Percentiles rank a stretch among this genome's conserved stretches.
These are phyloP conservation scores for Auricularia sp. DNA, from an alignment of 768 basidiomycete species.

Conservation along the genomic window DNA sequence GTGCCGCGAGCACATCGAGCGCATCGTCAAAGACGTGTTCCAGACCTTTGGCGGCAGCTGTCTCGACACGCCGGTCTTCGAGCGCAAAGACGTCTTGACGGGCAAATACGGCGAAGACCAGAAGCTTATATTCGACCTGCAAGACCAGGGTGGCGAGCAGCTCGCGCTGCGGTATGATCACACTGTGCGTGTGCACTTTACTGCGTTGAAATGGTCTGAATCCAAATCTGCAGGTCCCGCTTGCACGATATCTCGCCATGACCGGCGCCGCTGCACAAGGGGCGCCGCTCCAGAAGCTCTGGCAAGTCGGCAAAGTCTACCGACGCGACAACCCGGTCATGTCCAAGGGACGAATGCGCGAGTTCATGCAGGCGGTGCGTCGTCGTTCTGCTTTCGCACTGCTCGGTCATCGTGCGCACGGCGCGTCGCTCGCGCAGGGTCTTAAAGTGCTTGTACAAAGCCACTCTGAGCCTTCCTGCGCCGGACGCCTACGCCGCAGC, in stretches of 20 bases:
- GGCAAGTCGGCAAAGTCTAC: slow-evolving; percentile 99
- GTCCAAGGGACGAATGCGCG: slow-evolving; percentile 96
- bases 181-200: slow-evolving; percentile 41
- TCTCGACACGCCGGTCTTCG: slow-evolving; percentile 97
- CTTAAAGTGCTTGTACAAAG: too few species aligned
- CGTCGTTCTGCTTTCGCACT: not conserved
- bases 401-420: too few species aligned
- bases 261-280: slow-evolving; percentile 56
- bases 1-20: slow-evolving; percentile 83
- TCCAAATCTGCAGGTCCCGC: slow-evolving; percentile 45
- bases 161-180: slow-evolving; percentile 92
- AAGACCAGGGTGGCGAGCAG: slow-evolving; percentile 96
- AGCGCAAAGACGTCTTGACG: slow-evolving; percentile 89
- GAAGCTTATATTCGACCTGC: slow-evolving; percentile 94
- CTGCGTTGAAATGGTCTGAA: not conserved
- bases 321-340: slow-evolving; percentile 93
- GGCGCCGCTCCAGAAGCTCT: slow-evolving; percentile 63
- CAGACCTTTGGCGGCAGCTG: slow-evolving; percentile 81
- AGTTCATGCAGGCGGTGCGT: slow-evolving; percentile 92
- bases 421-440: too few species aligned
- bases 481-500: too few species aligned
- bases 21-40: slow-evolving; percentile 79
- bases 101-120: slow-evolving; percentile 98
- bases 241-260: slow-evolving; percentile 95
- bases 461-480: too few species aligned